Evolutionary conservation across 371 early-diverging fungal genomes (phyloP), one percentile per base, ranked within the genome.

Genomic region (Rhizopus delemar): DNA sequence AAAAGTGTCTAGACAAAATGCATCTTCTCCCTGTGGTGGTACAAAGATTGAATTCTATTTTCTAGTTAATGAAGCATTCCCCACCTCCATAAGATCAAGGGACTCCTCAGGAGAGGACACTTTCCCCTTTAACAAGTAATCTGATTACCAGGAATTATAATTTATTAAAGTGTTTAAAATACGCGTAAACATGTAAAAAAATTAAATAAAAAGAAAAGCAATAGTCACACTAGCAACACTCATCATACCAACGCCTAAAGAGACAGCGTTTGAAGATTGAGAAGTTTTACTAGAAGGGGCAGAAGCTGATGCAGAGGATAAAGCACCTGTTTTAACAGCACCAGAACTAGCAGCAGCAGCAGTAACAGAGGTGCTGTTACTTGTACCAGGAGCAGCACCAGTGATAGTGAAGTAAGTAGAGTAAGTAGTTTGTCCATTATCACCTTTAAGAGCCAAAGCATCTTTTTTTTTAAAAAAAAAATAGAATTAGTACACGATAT

Each of bases 351-450:
- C 11, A 22, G 56, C 60, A 46, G 51, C 2, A 43, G 39, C 9
- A 33, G 41, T 15, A 6, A 7, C 16, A 46, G 46, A 13, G n/a
- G 6, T 6, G 33, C 8, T 31, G 12, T 11, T n/a, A 45, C 36
- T 32, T 15, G 53, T 55, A 38, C 63, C 62, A 33, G 63, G 61
- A 29, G 59, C 31, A 33, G 62, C 59, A 38, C 64, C 71, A 13
- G 73, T 53, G 51, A 76, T 76, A 35, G 71, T 73, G 52, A 76
- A 76, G 50, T 73, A 71, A 34, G 73, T 56, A 51, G 73, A 73
- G 58, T 76, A 76, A 33, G 68, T 62, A 16, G 52, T 29, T 15
- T 22, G 51, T 48, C 71, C 70, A 32, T 72, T 70, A 58, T 49
- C 66, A 58, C 65, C 73, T 13, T 49, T 62, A 36, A 73, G 51